Evolutionary conservation across 2,329 filamentous ascomycete genomes (phyloP), one percentile per base, ranked within the genome.

Genomic region (Fusarium anthophilum): DNA sequence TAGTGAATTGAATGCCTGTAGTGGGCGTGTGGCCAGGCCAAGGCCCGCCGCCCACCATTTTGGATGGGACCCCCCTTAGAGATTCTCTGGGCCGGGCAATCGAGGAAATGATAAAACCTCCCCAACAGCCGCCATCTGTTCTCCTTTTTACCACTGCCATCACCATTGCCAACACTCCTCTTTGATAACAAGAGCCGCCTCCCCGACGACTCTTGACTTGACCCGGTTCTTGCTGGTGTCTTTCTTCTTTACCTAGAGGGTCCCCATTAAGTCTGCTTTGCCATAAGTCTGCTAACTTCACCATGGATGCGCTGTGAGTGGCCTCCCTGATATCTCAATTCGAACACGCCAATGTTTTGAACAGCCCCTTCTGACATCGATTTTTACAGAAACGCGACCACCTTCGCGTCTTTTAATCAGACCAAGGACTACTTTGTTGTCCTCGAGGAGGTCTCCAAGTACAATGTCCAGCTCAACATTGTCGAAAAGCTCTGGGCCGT

Each of bases 401-500:
- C 88, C 66, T 77, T 81, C 66, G 81, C 86, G 69, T 82, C 82
- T 71, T 82, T 88, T 63, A 87, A 85, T 82, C 83, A 86, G 74
- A 84, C 86, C 50, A 82, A 85, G 69, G 84, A 86, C 76, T 90
- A 90, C 80, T 83, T 89, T 45, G 85, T 83, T 76, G 88, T 92
- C 72, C 87, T 90, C 79, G 88, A 91, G 73, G 89, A 91, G 81
- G 87, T 92, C 28, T 86, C 88, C 80, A 91, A 91, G 81, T 88
- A 90, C 88, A 96, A 98, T 89, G 89, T 97, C 66, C 90, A 95
- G 77, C 91, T 99, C 80, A 98, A 94, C 84, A 88, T 94, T 74
- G 86, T 91, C 80, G 96, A 99, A 88, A 92, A 92, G 81, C 87
- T 98, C 76, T 99, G 96, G 96, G 93, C 94, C 56, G 90, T 91